phyloP scores from a whole-genome alignment of 148 eudicot genomes.

The Rhododendron kiyosumense region DNA sequence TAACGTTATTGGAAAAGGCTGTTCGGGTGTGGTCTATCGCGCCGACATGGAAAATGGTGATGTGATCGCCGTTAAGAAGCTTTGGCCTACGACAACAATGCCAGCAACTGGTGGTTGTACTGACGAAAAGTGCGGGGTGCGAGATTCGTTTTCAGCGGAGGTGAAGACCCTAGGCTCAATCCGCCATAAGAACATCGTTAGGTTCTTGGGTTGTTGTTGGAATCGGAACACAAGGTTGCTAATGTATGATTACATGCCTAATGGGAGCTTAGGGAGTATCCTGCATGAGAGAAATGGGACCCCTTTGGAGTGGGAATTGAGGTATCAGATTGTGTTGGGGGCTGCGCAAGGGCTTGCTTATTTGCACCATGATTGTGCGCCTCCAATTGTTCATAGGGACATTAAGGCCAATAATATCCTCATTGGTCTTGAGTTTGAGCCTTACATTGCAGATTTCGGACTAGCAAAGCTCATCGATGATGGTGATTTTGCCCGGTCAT shows the following conservation, averaged over 20 bases:
- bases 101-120: conserved; percentile 15
- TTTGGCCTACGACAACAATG: conserved; percentile 54
- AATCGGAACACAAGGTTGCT: conserved; percentile 62
- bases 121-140: conserved; percentile 42
- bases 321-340: conserved; percentile 65
- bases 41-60: conserved; percentile 67
- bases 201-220: conserved; percentile 88
- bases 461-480: conserved; percentile 79
- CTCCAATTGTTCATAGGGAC: conserved; percentile 85
- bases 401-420: conserved; percentile 90
- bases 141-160: conserved; percentile 87
- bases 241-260: conserved; percentile 91
- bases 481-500: conserved; percentile 25
- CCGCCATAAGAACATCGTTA: conserved; percentile 81
- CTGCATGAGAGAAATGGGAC: conserved; percentile 69
- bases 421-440: conserved; percentile 84
- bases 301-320: conserved; percentile 76
- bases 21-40: conserved; percentile 81
- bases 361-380: conserved; percentile 85
- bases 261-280: conserved; percentile 85
- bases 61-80: conserved; percentile 78
- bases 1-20: conserved; percentile 82
- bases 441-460: conserved; percentile 90
- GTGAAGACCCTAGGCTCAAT: conserved; percentile 79
- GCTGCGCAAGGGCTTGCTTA: conserved; percentile 84